These are phyloP conservation scores for Typha latifolia DNA, from an alignment of 176 grass and related monocot genomes.

Conservation along the genomic window DNA sequence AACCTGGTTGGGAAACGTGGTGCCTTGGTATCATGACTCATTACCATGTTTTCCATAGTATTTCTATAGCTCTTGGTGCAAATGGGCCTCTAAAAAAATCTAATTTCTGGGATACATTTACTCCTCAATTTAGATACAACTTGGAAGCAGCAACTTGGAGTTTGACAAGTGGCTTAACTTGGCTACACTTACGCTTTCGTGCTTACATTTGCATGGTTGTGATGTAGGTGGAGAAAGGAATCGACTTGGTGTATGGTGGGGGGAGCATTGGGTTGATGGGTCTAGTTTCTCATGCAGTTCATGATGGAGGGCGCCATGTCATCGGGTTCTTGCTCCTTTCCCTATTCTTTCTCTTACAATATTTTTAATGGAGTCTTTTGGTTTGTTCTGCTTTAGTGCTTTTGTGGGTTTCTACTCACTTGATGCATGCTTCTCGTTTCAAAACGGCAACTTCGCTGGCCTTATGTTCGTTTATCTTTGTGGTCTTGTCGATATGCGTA, in stretches of 20 bases:
- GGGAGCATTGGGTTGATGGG: constrained; percentile 98
- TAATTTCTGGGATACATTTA: no score
- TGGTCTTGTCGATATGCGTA: constrained; percentile 7
- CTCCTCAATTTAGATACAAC: no score
- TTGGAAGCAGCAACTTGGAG: no score
- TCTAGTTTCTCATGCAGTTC: constrained; percentile 86
- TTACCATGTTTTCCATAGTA: constrained; percentile 8
- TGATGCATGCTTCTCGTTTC: constrained; percentile 40
- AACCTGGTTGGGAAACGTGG: constrained; percentile 4
- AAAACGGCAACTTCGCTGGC: constrained; percentile 39
- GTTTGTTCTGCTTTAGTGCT: constrained; percentile 16
- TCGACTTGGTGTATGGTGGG: constrained; percentile 95
- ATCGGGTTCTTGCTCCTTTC: constrained; percentile 50
- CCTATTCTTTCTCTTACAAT: constrained; percentile 4
- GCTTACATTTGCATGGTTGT: constrained; percentile 1
- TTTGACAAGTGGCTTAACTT: not conserved
- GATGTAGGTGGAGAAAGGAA: constrained; percentile 82
- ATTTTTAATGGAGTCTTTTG: constrained; percentile 4
- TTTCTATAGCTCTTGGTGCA: not conserved
- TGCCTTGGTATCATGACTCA: constrained; percentile 27
- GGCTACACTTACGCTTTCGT: not conserved
- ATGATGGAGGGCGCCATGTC: constrained; percentile 96
- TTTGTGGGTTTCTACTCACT: constrained; percentile 15
- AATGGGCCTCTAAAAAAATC: no score
- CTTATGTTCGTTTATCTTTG: constrained; percentile 5